A percentile compares a stretch with the other conserved stretches of the same genome.
phyloP scores from a whole-genome alignment of 1,284 basidiomycete species.

The Porodaedalea pini region DNA sequence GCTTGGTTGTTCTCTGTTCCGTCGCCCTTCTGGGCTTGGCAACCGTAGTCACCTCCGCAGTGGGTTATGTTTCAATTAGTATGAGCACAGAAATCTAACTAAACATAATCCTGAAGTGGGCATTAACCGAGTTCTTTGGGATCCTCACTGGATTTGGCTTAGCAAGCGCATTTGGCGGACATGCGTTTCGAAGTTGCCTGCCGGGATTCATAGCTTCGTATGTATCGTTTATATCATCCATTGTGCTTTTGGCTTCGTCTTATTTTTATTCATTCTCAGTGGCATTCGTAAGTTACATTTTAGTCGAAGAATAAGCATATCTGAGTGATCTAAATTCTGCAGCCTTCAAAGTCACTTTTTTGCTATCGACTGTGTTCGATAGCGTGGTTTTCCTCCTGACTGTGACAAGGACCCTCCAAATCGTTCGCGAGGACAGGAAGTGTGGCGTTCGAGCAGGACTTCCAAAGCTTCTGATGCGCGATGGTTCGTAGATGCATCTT shows the following conservation, averaged over 20 bases:
- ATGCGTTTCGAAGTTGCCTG: slow-evolving; percentile 6
- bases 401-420: slow-evolving; percentile 4
- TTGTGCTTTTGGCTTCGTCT: background rate
- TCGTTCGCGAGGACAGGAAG: background rate
- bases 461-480: slow-evolving; percentile 8
- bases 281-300: slow-evolving; percentile 2
- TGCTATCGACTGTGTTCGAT: slow-evolving; percentile 10
- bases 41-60: slow-evolving; percentile 6
- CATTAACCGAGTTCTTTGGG: slow-evolving; percentile 10
- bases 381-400: slow-evolving; percentile 11
- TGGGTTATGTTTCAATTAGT: background rate
- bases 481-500: slow-evolving; percentile 9
- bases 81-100: background rate
- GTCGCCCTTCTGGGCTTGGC: background rate
- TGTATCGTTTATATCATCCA: background rate
- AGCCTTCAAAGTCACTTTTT: slow-evolving; percentile 8
- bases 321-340: background rate
- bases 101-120: slow-evolving; percentile 1
- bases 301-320: background rate
- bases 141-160: slow-evolving; percentile 6
- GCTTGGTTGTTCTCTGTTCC: background rate
- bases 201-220: slow-evolving; percentile 6
- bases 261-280: background rate
- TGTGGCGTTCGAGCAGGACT: background rate
- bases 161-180: background rate